Conservation (phyloP, 495 filamentous ascomycete species). For the Penicillium alfredii region DNA sequence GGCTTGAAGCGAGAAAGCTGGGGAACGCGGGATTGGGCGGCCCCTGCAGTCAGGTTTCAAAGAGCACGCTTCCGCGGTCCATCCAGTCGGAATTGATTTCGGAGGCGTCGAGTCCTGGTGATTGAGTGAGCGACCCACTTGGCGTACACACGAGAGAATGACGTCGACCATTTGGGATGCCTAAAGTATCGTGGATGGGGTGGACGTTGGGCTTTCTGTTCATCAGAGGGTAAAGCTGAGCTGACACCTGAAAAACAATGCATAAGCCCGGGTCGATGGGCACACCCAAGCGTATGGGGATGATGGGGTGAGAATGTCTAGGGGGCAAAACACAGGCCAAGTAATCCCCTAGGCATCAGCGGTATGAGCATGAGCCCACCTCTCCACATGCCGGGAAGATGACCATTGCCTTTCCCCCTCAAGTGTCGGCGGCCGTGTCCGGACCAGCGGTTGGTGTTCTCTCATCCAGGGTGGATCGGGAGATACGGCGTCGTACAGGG, state of each 20-base stretch:
- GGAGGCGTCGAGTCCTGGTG: conserved; percentile 12
- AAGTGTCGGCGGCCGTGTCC: conserved; percentile 15
- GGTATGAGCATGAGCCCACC: conserved; percentile 4
- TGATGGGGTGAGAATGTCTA: background rate
- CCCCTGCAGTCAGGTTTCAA: conserved; percentile 19
- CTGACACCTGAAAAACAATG: background rate
- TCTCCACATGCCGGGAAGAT: conserved; percentile 14
- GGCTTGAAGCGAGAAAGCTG: too few species aligned
- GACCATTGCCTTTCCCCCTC: conserved; percentile 3
- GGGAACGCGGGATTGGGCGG: too few species aligned
- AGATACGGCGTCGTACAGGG: conserved; percentile 19
- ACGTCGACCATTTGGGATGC: conserved; percentile 27
- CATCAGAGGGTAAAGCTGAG: background rate
- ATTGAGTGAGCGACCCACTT: conserved; percentile 11
- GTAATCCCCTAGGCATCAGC: conserved; percentile 9
- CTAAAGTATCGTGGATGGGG: background rate
- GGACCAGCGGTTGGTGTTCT: conserved; percentile 19
- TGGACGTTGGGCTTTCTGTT: conserved; percentile 5
- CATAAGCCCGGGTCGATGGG: background rate
- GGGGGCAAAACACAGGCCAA: conserved; percentile 1
- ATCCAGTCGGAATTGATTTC: conserved; percentile 24
- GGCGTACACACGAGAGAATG: conserved; percentile 28
- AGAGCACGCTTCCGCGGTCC: conserved; percentile 10
- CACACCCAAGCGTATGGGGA: background rate
- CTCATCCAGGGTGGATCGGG: conserved; percentile 17